These are phyloP conservation scores for Coccomyxa subellipsoidea DNA, from an alignment of 163 green algal species.

Conservation along the genomic window DNA sequence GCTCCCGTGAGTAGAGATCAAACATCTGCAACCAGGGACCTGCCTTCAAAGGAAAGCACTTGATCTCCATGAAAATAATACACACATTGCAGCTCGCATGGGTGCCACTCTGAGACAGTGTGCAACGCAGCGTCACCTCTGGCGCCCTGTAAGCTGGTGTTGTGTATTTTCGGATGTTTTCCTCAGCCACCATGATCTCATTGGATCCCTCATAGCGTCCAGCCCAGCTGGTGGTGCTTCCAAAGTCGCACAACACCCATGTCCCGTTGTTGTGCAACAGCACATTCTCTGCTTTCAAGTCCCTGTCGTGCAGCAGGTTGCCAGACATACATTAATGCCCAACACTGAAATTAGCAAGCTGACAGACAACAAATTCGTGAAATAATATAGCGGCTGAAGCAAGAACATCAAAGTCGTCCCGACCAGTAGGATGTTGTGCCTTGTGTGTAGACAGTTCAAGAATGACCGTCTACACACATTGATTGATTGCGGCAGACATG, in stretches of 20 bases:
- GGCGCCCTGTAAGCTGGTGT: constrained; percentile 91
- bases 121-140: constrained; percentile 54
- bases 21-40: constrained; percentile 67
- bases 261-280: constrained; percentile 67
- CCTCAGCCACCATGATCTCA: constrained; percentile 74
- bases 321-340: background rate
- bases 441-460: no score
- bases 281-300: constrained; percentile 97
- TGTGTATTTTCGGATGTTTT: constrained; percentile 79
- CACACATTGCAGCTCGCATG: background rate
- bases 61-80: background rate
- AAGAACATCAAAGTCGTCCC: no score
- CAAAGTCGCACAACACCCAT: constrained; percentile 96
- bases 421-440: no score
- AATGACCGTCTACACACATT: no score
- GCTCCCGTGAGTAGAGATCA: constrained; percentile 71
- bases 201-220: constrained; percentile 20
- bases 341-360: no score
- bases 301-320: constrained; percentile 43
- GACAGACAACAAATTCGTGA: no score
- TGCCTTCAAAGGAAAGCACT: background rate
- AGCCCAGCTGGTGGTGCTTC: constrained; percentile 49
- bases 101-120: background rate
- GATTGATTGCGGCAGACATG: no score
- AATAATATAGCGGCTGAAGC: no score